A percentile compares a stretch with the other conserved stretches of the same genome.
phyloP scores from a whole-genome alignment of 352 stramenopile genomes.

The Globisporangium mamillatum region DNA sequence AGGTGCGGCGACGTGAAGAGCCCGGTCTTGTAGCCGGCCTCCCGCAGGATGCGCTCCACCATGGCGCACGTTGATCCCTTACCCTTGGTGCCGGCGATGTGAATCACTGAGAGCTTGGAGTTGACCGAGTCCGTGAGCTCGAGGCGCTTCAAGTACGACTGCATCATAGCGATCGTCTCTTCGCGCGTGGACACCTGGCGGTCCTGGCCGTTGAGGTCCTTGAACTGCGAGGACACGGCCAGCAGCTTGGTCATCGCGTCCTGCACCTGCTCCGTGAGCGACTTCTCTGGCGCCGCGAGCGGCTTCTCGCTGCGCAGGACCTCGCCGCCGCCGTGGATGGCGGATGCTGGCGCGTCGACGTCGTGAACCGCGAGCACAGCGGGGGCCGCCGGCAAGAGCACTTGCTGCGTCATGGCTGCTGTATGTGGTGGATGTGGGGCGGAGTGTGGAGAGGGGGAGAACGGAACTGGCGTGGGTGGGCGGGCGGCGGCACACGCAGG shows the following conservation, averaged over 20 bases:
- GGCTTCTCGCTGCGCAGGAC: conserved; percentile 1
- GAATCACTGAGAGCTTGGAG: conserved; percentile 73
- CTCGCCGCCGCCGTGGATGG: neutral
- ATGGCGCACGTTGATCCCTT: conserved; percentile 92
- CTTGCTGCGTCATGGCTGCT: conserved; percentile 14
- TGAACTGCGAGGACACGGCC: conserved; percentile 63
- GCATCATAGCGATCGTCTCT: conserved; percentile 78
- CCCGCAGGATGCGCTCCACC: conserved; percentile 79
- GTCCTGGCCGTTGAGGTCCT: conserved; percentile 67
- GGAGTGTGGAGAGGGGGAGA: neutral
- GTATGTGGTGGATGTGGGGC: neutral
- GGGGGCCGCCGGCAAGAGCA: conserved; percentile 8
- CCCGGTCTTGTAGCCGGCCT: conserved; percentile 77
- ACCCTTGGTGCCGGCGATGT: conserved; percentile 96
- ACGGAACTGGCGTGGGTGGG: neutral
- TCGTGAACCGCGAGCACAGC: conserved; percentile 1
- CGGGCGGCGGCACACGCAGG: neutral
- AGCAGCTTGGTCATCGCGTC: conserved; percentile 55
- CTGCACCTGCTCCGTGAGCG: conserved; percentile 37
- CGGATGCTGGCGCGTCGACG: neutral
- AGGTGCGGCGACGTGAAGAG: conserved; percentile 97
- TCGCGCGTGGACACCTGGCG: conserved; percentile 67
- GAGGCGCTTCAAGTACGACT: conserved; percentile 70
- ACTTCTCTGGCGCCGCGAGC: neutral
- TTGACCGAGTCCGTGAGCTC: conserved; percentile 42